These are phyloP conservation scores for Cutaneotrichosporon sp. DNA, from an alignment of 1,284 basidiomycete species.

Conservation along the genomic window DNA sequence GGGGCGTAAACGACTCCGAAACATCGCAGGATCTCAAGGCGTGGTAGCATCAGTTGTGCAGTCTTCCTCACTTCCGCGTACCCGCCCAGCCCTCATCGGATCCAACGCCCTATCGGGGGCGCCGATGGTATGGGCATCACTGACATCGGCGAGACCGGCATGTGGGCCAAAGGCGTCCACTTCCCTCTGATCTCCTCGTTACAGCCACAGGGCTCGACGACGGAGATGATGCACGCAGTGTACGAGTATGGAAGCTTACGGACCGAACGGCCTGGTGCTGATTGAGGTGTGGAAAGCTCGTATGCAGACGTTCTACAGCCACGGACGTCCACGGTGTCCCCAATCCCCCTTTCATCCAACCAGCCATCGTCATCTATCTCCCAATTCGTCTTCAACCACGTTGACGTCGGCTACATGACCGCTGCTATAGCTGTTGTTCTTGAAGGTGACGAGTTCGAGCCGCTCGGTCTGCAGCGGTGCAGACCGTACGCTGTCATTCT, in stretches of 20 bases:
- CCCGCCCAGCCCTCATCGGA: constrained; percentile 18
- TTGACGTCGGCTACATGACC: constrained; percentile 7
- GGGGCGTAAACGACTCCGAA: constrained; percentile 14
- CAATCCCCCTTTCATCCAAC: constrained; percentile 17
- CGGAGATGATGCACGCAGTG: constrained; percentile 8
- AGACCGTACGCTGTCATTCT: no score
- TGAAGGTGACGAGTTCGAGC: constrained; percentile 11
- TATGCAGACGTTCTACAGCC: constrained; percentile 16
- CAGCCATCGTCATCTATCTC: constrained; percentile 16
- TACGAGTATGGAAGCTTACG: constrained; percentile 16
- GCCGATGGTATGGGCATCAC: constrained; percentile 19
- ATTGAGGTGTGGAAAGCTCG: constrained; percentile 18
- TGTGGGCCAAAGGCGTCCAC: constrained; percentile 16
- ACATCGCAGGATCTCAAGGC: constrained; percentile 18
- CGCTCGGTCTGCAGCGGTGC: no score
- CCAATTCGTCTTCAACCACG: constrained; percentile 18
- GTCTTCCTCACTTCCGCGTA: constrained; percentile 19
- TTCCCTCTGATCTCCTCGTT: constrained; percentile 19
- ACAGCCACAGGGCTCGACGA: constrained; percentile 23
- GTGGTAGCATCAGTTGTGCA: constrained; percentile 21
- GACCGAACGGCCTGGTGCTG: constrained; percentile 11
- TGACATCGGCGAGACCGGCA: constrained; percentile 15
- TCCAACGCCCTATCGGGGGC: constrained; percentile 20
- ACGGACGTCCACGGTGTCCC: constrained; percentile 19
- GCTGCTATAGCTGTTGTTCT: constrained; percentile 12